A percentile compares a stretch with the other conserved stretches of the same genome.
These are phyloP conservation scores for Combretum micranthum DNA, from an alignment of 345 rosid genomes.

Conservation along the genomic window DNA sequence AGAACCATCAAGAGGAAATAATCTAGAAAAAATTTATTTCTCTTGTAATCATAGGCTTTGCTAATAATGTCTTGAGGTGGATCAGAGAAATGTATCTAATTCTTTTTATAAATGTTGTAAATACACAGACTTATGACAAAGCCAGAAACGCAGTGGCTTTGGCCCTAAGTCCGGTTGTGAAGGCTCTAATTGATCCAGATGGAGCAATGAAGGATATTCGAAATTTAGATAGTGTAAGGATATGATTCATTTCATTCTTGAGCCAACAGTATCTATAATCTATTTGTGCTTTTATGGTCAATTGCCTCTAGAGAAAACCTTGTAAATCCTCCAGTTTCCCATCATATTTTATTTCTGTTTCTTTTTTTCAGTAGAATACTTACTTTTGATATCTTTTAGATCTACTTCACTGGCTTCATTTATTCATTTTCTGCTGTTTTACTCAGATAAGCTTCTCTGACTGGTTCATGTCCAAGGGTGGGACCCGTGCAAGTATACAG, in stretches of 20 bases:
- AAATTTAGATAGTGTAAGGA: slow-evolving; percentile 73
- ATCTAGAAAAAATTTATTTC: too few species aligned
- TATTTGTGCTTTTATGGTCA: background rate
- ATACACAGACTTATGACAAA: slow-evolving; percentile 75
- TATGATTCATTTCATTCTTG: background rate
- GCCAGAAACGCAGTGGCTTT: slow-evolving; percentile 92
- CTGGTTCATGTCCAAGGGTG: slow-evolving; percentile 98
- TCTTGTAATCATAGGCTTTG: too few species aligned
- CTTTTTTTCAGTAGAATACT: too few species aligned
- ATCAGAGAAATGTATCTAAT: too few species aligned
- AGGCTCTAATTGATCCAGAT: slow-evolving; percentile 80
- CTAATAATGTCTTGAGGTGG: too few species aligned
- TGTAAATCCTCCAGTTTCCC: too few species aligned
- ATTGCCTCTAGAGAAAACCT: background rate
- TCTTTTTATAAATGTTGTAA: background rate
- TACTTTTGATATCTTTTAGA: too few species aligned
- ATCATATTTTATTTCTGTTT: too few species aligned
- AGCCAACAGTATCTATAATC: background rate
- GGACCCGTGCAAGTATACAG: slow-evolving; percentile 77
- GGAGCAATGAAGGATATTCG: slow-evolving; percentile 90
- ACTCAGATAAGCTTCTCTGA: slow-evolving; percentile 94
- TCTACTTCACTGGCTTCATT: background rate
- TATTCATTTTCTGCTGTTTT: slow-evolving; percentile 7
- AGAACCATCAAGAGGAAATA: too few species aligned
- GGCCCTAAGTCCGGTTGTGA: slow-evolving; percentile 92